Evolutionary conservation across 192 early-diverging fungal species (phyloP), one percentile per base, ranked within the genome.

Genomic region (Phlyctochytrium bullatum): DNA sequence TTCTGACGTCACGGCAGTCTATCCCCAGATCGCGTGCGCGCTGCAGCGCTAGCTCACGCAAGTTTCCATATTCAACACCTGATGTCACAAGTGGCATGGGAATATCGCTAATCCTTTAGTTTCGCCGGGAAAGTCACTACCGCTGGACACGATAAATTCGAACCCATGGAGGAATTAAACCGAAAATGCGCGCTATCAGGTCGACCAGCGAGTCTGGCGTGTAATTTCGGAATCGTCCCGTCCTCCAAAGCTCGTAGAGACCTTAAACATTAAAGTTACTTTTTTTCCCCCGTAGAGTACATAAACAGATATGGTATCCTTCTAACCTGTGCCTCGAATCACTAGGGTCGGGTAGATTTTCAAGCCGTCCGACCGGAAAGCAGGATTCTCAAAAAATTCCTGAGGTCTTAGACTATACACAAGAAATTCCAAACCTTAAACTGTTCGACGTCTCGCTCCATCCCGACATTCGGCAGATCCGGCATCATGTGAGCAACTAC

Each of bases 401-500:
- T 47, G 40, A 47, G 40, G 6, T 47, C n/a, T n/a, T n/a, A n/a
- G n/a, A n/a, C n/a, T n/a, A n/a, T n/a, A n/a, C n/a, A 47, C 40
- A 47, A 14, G 10, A 47, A 47, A 47, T 47, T 47, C 20, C 6
- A 47, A 73, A 92, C 92, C 67, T 96, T 96, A 76, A 99, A 98
- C 78, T 99, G 97, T 63, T 97, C 97, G 59, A 99, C 86, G 67
- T 99, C 97, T 32, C 97, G 88, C 76, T 98, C 96, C 95, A 98
- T 98, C 20, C 96, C 96, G 12, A 99, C 96, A 69, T 99, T 99
- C 1, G 97, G 96, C 61, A 99, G 79, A 81, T 99, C 96, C 10
- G 97, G 97, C 97, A 99, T 99, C 97, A 99, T 99, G 65, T 99
- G 97, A 17, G 96, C 88, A 10, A 99, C 97, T 0, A 99, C 90